Evolutionary conservation across 192 early-diverging fungal species (phyloP), one percentile per base, ranked within the genome.

Genomic region (Helicostylum pulchrum): DNA sequence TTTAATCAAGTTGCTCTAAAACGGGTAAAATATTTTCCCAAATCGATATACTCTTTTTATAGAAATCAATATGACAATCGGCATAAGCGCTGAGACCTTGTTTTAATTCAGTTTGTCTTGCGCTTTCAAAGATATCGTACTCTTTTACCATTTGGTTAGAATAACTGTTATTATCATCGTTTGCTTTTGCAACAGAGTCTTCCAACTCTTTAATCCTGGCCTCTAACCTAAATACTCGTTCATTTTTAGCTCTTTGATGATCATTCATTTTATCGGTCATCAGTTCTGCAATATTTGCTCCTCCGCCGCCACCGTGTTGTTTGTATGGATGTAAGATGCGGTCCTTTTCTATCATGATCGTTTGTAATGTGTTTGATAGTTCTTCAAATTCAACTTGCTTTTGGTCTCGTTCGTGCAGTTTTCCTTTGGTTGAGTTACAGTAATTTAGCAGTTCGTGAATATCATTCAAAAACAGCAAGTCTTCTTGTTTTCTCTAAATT

Each of bases 381-480:
- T 91, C 95, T 78, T 98, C 95, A 72, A 88, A 88, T 77, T 97
- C 95, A 7, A 95, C 80, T 77, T 98, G 96, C 77, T 97, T 97
- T 73, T 98, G 93, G 75, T 98, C 96, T 26, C 95, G 75, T 58
- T 83, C 66, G 60, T 81, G 82, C 20, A 98, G 79, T 49, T 90
- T 65, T 72, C 85, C 89, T 77, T 91, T 90, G 17, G 85, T 86
- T 10, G 84, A 81, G 55, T 80, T 82, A 71, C 92, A 92, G 68
- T 92, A 90, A 6, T 83, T 78, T 11, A 94, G 81, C 70, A 93
- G 96, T 62, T 96, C 95, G 55, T 90, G 88, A 34, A 97, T 67
- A 55, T 90, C 80, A 42, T 82, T 83, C 60, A 98, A 67, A 58
- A 90, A 96, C 54, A 83, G 75, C 10, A 79, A 62, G 46, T 93